These are phyloP conservation scores for Candida sanyaensis DNA, from an alignment of 1,139 yeast species.

Conservation along the genomic window DNA sequence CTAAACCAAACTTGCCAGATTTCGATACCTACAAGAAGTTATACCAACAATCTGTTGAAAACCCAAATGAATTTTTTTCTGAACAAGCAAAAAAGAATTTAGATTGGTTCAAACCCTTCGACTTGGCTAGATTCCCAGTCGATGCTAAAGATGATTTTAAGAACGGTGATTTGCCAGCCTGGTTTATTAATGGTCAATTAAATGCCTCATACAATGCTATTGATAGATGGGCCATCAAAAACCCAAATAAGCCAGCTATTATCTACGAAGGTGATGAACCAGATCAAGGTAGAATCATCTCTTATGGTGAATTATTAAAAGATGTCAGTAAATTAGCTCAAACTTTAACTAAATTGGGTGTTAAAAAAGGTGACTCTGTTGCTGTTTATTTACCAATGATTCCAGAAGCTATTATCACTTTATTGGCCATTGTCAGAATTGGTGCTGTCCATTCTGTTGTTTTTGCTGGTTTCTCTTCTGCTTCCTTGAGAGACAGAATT, in stretches of 20 bases:
- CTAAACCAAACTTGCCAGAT: conserved; percentile 50
- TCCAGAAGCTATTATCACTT: conserved; percentile 74
- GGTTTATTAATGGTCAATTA: conserved; percentile 78
- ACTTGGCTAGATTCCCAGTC: conserved; percentile 56
- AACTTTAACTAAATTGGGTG: conserved; percentile 65
- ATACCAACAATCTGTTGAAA: conserved; percentile 67
- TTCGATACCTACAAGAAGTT: conserved; percentile 58
- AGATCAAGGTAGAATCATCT: conserved; percentile 58
- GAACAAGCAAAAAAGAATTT: conserved; percentile 57
- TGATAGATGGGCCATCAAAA: conserved; percentile 74
- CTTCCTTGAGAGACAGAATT: conserved; percentile 75
- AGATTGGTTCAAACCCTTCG: conserved; percentile 67
- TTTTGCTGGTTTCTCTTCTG: conserved; percentile 80
- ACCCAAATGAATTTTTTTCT: conserved; percentile 68
- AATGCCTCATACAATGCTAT: conserved; percentile 79
- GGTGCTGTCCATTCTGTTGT: conserved; percentile 86
- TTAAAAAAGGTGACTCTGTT: conserved; percentile 79
- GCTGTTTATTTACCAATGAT: conserved; percentile 88
- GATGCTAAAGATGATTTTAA: conserved; percentile 53
- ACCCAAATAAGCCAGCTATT: conserved; percentile 75
- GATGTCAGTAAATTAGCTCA: conserved; percentile 73
- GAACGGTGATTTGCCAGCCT: conserved; percentile 68
- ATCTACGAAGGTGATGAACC: conserved; percentile 82
- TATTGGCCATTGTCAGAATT: conserved; percentile 72
- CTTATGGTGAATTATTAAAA: conserved; percentile 71